Conservation (phyloP, 257 asterid genomes). For the Przewalskia tangutica region DNA sequence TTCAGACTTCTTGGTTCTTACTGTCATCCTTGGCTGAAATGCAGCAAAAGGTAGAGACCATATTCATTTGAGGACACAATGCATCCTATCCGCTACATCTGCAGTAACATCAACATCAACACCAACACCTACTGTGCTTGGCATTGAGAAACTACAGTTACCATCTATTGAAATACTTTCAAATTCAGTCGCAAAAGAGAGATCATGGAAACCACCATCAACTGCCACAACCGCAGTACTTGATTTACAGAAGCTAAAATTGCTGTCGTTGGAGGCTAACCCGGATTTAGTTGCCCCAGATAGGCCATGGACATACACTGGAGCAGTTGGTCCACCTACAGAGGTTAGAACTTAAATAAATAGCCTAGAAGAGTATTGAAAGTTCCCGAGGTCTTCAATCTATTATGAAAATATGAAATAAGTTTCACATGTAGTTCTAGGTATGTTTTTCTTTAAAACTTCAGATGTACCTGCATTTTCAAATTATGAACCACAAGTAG, state of each 20-base stretch:
- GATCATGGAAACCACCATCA: conserved; percentile 46
- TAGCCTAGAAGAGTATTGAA: not conserved
- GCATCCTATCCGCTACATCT: conserved; percentile 55
- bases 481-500: not conserved
- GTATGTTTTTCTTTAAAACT: not conserved
- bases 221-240: conserved; percentile 40
- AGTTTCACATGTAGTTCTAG: not conserved
- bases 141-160: conserved; percentile 53
- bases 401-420: not conserved
- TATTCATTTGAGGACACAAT: conserved; percentile 46
- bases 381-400: not conserved
- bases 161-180: conserved; percentile 51
- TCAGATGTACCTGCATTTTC: not conserved
- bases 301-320: conserved; percentile 46
- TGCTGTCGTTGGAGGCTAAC: conserved; percentile 46
- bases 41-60: conserved; percentile 76
- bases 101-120: conserved; percentile 31
- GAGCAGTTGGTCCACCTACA: conserved; percentile 37
- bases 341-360: conserved; percentile 40
- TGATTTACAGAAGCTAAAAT: conserved; percentile 45
- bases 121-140: conserved; percentile 40
- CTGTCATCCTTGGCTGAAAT: conserved; percentile 16
- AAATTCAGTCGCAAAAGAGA: conserved; percentile 35
- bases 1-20: conserved; percentile 9
- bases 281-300: conserved; percentile 35